Evolutionary conservation across 768 basidiomycete species (phyloP).

Genomic region (Tylopilus balloui): DNA sequence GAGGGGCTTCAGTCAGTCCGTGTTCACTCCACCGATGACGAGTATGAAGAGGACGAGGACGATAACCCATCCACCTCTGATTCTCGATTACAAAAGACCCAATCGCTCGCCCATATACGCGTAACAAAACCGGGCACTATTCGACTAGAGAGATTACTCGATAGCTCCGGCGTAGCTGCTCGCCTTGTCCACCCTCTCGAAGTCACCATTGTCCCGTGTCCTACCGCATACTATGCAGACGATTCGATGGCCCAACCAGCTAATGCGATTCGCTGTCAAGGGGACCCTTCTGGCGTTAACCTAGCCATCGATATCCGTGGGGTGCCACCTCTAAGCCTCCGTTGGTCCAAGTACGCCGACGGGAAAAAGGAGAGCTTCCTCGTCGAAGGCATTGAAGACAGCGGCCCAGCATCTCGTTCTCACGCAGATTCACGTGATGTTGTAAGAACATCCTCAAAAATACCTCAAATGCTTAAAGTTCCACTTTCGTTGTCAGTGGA

Average conservation of each 20-base stretch:
- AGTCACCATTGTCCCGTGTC: slow-evolving; percentile 78
- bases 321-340: slow-evolving; percentile 71
- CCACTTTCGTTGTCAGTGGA: slow-evolving; percentile 65
- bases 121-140: slow-evolving; percentile 70
- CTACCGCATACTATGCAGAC: slow-evolving; percentile 59
- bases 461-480: slow-evolving; percentile 57
- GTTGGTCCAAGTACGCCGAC: slow-evolving; percentile 69
- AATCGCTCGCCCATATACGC: slow-evolving; percentile 68
- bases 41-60: slow-evolving; percentile 60
- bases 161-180: slow-evolving; percentile 66
- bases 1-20: slow-evolving; percentile 47
- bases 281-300: slow-evolving; percentile 54
- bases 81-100: slow-evolving; percentile 63
- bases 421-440: slow-evolving; percentile 23
- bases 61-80: slow-evolving; percentile 30
- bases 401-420: slow-evolving; percentile 35
- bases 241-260: slow-evolving; percentile 33
- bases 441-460: slow-evolving; percentile 20
- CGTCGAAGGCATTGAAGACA: slow-evolving; percentile 80
- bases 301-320: slow-evolving; percentile 64
- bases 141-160: slow-evolving; percentile 68
- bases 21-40: slow-evolving; percentile 49
- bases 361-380: slow-evolving; percentile 65
- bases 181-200: slow-evolving; percentile 61
- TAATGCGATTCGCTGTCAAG: slow-evolving; percentile 60